A percentile compares a stretch with the other conserved stretches of the same genome.
Conservation (phyloP, 1,284 basidiomycete genomes). For the Moesziomyces sp. region DNA sequence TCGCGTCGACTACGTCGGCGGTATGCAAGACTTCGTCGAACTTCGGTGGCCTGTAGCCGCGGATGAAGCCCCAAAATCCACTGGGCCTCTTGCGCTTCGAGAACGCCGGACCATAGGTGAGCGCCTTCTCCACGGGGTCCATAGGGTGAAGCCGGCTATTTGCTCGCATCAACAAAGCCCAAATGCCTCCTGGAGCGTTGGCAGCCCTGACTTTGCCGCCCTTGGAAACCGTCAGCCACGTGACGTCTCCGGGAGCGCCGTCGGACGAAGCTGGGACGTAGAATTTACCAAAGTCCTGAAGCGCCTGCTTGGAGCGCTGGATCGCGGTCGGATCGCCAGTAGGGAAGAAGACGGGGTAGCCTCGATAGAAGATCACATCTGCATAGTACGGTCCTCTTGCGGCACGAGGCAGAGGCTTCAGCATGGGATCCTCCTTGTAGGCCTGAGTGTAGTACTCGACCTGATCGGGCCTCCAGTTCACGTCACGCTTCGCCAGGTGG, state of each 20-base stretch:
- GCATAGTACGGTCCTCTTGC: constrained; percentile 5
- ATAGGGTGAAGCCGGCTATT: neutral
- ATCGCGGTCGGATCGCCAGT: neutral
- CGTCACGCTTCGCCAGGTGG: too few relatives aligned
- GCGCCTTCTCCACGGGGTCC: neutral
- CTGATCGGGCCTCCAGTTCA: neutral
- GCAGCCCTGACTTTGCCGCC: neutral
- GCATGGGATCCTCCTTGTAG: neutral
- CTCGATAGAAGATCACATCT: neutral
- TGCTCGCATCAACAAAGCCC: too few relatives aligned
- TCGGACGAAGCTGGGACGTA: neutral
- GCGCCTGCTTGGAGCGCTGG: neutral
- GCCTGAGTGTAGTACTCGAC: neutral
- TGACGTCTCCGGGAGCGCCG: neutral
- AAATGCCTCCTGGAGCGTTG: too few relatives aligned
- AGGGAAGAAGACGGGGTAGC: constrained; percentile 8
- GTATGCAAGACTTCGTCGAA: neutral
- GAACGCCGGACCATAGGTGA: constrained; percentile 4
- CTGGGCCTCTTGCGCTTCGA: too few relatives aligned
- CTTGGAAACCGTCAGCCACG: neutral
- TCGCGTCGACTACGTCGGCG: neutral
- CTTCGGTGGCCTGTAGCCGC: neutral
- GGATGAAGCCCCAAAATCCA: too few relatives aligned
- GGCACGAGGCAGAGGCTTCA: neutral
- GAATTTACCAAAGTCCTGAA: constrained; percentile 2